Evolutionary conservation across 139 green algal genomes (phyloP), one percentile per base, ranked within the genome.

Genomic region (Chlorella sp.): DNA sequence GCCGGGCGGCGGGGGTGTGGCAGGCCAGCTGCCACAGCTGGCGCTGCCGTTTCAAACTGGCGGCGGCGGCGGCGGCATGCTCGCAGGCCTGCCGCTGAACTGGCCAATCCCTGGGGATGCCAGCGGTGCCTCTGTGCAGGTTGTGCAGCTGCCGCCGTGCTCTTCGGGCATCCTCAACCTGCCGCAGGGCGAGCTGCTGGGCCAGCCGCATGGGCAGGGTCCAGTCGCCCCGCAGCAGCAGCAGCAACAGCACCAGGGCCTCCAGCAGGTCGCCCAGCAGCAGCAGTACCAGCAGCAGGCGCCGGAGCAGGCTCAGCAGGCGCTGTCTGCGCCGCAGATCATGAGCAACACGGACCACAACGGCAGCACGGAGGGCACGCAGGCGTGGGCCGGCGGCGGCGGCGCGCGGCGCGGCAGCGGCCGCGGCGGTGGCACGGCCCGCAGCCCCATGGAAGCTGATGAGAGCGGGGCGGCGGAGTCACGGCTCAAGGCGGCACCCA

Each of bases 331-430:
- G 6, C 74, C 74, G 18, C 74, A 81, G 23, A 81, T 81, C 55
- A 81, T 81, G 74, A 81, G 74, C 55, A 81, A 81, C 74, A 81
- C 74, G 2, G 74, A 81, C 55, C 28, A 55, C 17, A 34, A 57
- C 2, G 74, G 74, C n/a, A 81, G 74, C 74, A 81, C 74, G 3
- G 74, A 81, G 74, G 74, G 74, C 74, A 81, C 74, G 16, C 74
- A 81, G 32, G 51, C 26, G 28, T 81, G 55, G 28, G 74, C n/a
- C n/a, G n/a, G 44, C 41, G 71, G 71, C 47, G 44, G 55, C 23
- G 74, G 74, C 32, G 18, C 73, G 6, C 30, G 41, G 55, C 32
- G 51, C 73, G 56, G 39, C 44, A 51, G 39, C 26, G 44, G 13
- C n/a, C 38, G 44, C n/a, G 28, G 41, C 74, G 74, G 51, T 20